phyloP scores from a whole-genome alignment of 768 basidiomycete species.

The Lactarius sanguifluus region DNA sequence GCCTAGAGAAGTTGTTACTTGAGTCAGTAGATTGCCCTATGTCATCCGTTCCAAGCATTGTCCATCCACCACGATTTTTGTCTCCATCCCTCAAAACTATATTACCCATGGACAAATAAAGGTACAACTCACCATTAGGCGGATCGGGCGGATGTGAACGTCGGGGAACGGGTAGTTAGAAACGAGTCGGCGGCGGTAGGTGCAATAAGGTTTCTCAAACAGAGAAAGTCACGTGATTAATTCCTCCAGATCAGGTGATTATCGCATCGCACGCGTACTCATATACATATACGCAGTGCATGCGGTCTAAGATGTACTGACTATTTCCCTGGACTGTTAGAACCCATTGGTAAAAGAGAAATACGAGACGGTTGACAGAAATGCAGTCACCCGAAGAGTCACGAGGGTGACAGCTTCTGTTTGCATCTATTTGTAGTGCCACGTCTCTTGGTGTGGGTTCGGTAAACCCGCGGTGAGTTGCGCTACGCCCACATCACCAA shows the following conservation, averaged over 20 bases:
- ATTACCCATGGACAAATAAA: not conserved
- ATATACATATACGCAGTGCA: not conserved
- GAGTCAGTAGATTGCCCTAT: not conserved
- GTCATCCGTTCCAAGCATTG: constrained; percentile 3
- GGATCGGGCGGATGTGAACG: not conserved
- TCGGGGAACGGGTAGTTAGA: constrained; percentile 7
- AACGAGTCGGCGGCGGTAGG: not conserved
- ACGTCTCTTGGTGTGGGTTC: constrained; percentile 21
- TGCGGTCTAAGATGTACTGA: not conserved
- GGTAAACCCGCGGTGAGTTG: not conserved
- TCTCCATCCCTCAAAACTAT: not conserved
- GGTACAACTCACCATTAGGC: constrained; percentile 15
- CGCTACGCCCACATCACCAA: constrained; percentile 2
- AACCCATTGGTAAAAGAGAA: no score
- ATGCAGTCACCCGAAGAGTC: not conserved
- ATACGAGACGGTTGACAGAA: not conserved
- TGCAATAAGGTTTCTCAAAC: not conserved
- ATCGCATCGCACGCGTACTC: no score
- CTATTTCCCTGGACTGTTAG: no score
- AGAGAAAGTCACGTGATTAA: not conserved
- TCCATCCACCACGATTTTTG: constrained; percentile 16
- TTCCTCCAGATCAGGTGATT: not conserved
- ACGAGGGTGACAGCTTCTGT: constrained; percentile 11
- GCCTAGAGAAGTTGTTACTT: constrained; percentile 38
- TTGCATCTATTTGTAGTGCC: constrained; percentile 29